phyloP scores from a whole-genome alignment of 1,284 basidiomycete species.

The Binderoboletus segoi region DNA sequence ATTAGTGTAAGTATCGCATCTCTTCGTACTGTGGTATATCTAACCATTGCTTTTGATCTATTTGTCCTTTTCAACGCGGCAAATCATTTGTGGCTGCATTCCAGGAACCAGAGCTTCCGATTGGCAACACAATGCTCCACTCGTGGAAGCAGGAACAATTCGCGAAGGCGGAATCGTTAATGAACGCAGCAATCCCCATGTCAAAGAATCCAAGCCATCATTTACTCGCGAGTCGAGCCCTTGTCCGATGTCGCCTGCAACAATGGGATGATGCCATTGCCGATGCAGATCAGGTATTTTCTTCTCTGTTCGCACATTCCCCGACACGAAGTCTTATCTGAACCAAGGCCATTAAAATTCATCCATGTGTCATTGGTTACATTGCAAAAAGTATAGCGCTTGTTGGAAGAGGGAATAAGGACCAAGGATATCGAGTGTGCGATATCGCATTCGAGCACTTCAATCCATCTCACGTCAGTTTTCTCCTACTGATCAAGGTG shows the following conservation, averaged over 20 bases:
- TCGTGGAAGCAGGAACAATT: neutral
- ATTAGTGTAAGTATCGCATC: neutral
- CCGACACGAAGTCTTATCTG: too few relatives aligned
- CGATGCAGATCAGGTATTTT: neutral
- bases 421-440: neutral
- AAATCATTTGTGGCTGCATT: too few relatives aligned
- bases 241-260: neutral
- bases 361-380: slow-evolving; percentile 2
- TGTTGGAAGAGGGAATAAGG: neutral
- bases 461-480: neutral
- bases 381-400: slow-evolving; percentile 10
- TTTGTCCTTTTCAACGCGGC: too few relatives aligned
- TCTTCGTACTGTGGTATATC: neutral
- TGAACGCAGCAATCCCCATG: neutral
- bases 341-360: neutral
- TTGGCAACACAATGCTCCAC: neutral
- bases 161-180: neutral
- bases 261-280: neutral
- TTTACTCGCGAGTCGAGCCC: neutral
- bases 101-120: neutral
- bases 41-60: neutral
- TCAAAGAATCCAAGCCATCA: neutral
- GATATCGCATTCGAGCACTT: neutral
- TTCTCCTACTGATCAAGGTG: slow-evolving; percentile 1
- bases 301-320: neutral